Base-by-base conservation (phyloP, 2,329 filamentous ascomycete species). In the Clarireedia sp. region DNA sequence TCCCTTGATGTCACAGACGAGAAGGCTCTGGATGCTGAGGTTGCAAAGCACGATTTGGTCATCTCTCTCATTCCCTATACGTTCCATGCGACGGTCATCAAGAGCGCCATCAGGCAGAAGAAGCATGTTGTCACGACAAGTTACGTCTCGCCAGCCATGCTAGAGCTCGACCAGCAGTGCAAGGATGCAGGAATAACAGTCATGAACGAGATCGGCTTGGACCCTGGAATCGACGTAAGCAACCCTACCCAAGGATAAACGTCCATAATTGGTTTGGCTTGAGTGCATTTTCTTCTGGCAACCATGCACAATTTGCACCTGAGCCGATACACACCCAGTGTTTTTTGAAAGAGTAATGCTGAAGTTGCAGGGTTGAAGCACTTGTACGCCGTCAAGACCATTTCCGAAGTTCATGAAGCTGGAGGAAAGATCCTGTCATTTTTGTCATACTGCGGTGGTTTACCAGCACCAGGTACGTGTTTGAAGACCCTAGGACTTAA, bases 71-170 rank as follows among this genome's bases (percentile, higher is more conserved):
- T 97, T 66, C 92, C 92, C 50, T 97, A 96, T 76, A 95, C 84
- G 58, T 89, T 83, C 80, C 90, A 95, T 73, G 88, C 86, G 46
- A 78, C 80, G 55, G 90, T 96, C 67, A 95, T 96, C 82, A 92
- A 95, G 80, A 85, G 87, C 37, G 92, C 90, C 61, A 96, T 97
- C 74, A 82, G 86, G 67, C 81, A 86, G 67, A 96, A 96, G 87
- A 96, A 92, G 81, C 77, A 97, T 76, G 90, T 97, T 59, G 91
- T 97, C 68, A 96, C 92, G 57, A 96, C 92, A 29, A 90, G 84
- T 62, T 97, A 97, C 70, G 88, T 96, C 63, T 95, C 89, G 4
- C 90, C 90, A 3, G 89, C 89, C 62, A 96, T 96, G 90, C 73
- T 86, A 75, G 92, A 91, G 76, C 83, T 97, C 50, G 87, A 96